Evolutionary conservation across 192 early-diverging fungal species (phyloP).

Genomic region (Polychytrium aggregatum): DNA sequence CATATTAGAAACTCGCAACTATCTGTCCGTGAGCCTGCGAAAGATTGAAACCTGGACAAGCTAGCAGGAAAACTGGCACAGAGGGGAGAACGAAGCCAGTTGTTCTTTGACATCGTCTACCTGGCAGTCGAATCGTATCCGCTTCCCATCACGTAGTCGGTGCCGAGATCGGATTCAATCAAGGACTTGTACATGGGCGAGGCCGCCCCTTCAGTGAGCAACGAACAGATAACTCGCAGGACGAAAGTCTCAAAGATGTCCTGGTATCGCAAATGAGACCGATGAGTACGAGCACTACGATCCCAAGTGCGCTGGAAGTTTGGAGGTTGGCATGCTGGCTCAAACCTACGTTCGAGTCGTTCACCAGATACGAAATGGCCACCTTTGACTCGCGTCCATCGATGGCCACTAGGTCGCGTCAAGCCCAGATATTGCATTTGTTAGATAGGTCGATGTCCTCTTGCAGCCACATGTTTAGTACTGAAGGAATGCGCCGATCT

Average conservation of each 20-base stretch:
- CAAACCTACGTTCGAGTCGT: constrained; percentile 59
- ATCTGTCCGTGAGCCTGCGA: neutral
- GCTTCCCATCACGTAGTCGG: constrained; percentile 80
- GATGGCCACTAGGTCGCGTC: no score
- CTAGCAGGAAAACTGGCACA: no score
- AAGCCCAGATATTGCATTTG: no score
- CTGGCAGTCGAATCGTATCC: constrained; percentile 70
- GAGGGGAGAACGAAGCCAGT: neutral
- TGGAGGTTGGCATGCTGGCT: constrained; percentile 1
- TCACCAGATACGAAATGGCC: constrained; percentile 18
- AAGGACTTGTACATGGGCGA: constrained; percentile 90
- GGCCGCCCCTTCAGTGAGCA: constrained; percentile 77
- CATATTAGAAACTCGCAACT: no score
- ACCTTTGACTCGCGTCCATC: no score
- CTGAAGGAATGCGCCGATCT: no score
- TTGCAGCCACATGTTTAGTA: no score
- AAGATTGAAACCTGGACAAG: neutral
- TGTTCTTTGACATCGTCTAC: no score
- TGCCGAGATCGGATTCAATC: constrained; percentile 80
- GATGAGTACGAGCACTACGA: neutral
- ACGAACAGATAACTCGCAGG: constrained; percentile 61
- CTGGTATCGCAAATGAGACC: constrained; percentile 20
- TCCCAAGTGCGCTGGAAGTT: neutral
- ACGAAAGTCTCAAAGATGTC: constrained; percentile 78
- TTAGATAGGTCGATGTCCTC: no score